Percentiles rank a stretch among this genome's conserved stretches.
Conservation (phyloP, 164 flowering plant species). For the Houttuynia cordata region DNA sequence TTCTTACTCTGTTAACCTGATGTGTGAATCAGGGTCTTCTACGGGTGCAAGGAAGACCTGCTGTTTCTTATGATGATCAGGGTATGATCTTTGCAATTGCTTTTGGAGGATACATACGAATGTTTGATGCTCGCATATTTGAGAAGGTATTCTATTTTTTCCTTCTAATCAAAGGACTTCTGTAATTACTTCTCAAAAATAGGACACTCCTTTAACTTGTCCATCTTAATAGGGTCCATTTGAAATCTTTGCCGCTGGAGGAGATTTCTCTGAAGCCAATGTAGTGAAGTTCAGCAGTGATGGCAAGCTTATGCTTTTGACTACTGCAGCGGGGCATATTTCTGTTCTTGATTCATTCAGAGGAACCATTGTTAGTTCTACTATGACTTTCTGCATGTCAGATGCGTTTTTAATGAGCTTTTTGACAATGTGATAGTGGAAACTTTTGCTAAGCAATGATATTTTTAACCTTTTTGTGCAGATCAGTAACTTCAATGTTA, state of each 20-base stretch:
- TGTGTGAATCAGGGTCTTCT: slow-evolving; percentile 53
- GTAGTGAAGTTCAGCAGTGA: slow-evolving; percentile 90
- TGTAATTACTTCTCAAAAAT: neutral
- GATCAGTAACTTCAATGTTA: slow-evolving; percentile 74
- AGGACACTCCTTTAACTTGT: neutral
- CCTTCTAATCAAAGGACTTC: neutral
- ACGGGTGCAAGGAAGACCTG: slow-evolving; percentile 96
- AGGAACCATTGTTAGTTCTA: slow-evolving; percentile 71
- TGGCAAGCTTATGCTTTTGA: slow-evolving; percentile 86
- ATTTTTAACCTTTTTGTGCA: slow-evolving; percentile 7
- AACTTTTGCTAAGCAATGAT: neutral
- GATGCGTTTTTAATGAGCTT: neutral
- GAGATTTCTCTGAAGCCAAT: slow-evolving; percentile 88
- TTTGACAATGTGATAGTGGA: neutral
- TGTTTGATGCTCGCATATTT: slow-evolving; percentile 91
- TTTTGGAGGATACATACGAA: slow-evolving; percentile 83
- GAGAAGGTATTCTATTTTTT: slow-evolving; percentile 51
- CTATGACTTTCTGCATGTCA: neutral
- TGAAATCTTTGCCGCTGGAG: slow-evolving; percentile 83
- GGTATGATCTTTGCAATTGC: slow-evolving; percentile 89
- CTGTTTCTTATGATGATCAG: slow-evolving; percentile 92
- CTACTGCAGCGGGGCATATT: slow-evolving; percentile 76
- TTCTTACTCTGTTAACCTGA: slow-evolving; percentile 6
- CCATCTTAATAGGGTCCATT: slow-evolving; percentile 67
- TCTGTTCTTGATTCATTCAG: slow-evolving; percentile 91